Evolutionary conservation across 805 yeast species (phyloP), one percentile per base, ranked within the genome.

Genomic region (Cyberlindnera mississippiensis): DNA sequence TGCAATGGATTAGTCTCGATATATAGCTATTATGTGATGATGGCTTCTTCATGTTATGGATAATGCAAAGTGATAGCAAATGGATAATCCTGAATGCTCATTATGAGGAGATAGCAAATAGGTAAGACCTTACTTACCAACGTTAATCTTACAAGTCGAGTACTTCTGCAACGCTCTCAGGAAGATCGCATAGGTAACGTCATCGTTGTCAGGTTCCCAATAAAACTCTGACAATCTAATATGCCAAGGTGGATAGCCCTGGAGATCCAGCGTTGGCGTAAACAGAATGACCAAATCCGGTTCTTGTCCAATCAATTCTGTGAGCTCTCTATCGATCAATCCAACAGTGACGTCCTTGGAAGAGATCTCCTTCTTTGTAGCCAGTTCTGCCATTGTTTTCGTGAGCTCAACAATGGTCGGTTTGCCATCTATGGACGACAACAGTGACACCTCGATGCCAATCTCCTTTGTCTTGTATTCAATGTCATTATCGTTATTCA

Each of bases 191-290:
- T 90, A 90, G 28, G 78, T 75, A 35, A 88, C 95, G 41, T 75
- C 79, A 45, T 73, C 79, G 61, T 89, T 89, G 61, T 87, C 96
- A 2, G 84, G 83, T 57, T 88, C 91, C 86, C 95, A 85, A 64
- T 82, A 90, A 56, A 93, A 78, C 59, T 93, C 99, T 6, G 89
- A 77, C 40, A 95, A 73, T 48, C 99, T 76, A 28, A 88, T 78
- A 59, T 91, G 98, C 99, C 99, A 93, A 22, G 99, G 99, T 16
- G 98, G 98, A 62, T 82, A 93, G 14, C 96, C 97, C 63, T 89
- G 95, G 37, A 93, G 72, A 60, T 89, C 95, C 49, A 93, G 69
- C 11, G 73, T 71, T n/a, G 97, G 96, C 16, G 88, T 88, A 61
- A 91, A 93, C 40, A 85, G 66, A 24, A 93, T 69, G 36, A 93